Percentiles rank a stretch among this genome's conserved stretches.
These are phyloP conservation scores for Viridothelium virens DNA, from an alignment of 495 filamentous ascomycete species.

Conservation along the genomic window DNA sequence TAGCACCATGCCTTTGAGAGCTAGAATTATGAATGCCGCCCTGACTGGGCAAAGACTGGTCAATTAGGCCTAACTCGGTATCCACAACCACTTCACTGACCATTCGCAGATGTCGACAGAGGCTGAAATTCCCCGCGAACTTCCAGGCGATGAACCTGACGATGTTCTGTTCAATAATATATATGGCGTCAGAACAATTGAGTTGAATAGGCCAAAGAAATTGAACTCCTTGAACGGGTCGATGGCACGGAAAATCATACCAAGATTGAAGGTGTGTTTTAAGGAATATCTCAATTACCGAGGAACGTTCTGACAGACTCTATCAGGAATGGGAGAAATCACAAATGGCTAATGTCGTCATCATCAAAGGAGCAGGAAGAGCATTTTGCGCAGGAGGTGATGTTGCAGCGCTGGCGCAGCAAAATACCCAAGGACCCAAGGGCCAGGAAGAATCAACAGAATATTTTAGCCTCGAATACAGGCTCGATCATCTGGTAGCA, in stretches of 20 bases:
- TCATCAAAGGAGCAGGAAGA: constrained; percentile 80
- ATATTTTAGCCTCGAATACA: constrained; percentile 89
- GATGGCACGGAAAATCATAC: constrained; percentile 87
- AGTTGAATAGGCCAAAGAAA: constrained; percentile 88
- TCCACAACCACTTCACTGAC: neutral
- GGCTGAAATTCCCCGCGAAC: constrained; percentile 23
- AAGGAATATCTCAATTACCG: constrained; percentile 19
- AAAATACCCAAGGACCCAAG: constrained; percentile 58
- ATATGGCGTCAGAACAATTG: constrained; percentile 84
- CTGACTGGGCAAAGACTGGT: constrained; percentile 36
- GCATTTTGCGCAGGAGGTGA: constrained; percentile 94
- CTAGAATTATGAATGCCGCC: constrained; percentile 63
- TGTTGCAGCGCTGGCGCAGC: constrained; percentile 63
- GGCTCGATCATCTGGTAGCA: constrained; percentile 89
- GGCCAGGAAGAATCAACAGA: constrained; percentile 63
- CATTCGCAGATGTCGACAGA: constrained; percentile 26
- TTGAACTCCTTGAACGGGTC: constrained; percentile 85
- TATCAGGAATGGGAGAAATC: constrained; percentile 84
- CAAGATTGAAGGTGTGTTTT: constrained; percentile 57
- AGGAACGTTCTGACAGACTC: constrained; percentile 4
- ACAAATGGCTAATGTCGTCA: constrained; percentile 80
- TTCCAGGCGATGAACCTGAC: constrained; percentile 61
- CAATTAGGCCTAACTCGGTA: neutral
- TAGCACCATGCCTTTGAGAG: constrained; percentile 74
- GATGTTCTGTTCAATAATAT: constrained; percentile 86